Evolutionary conservation across 352 stramenopile genomes (phyloP).

Genomic region (Phytophthora litchii): DNA sequence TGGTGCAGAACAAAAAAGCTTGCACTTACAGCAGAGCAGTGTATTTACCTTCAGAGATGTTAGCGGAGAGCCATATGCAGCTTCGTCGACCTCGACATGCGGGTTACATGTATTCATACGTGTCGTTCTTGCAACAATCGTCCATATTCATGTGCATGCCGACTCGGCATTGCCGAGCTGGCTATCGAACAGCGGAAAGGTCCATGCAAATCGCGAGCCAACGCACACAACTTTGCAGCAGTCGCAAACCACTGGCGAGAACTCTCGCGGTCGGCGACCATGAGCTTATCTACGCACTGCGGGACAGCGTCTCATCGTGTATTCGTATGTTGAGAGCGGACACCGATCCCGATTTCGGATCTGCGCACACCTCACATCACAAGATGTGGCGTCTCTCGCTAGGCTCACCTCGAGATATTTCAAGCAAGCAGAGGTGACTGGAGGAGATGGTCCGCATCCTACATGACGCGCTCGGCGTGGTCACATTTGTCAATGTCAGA

Average conservation of each 20-base stretch:
- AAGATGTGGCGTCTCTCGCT: constrained; percentile 25
- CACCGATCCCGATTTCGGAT: constrained; percentile 19
- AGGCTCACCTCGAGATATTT: constrained; percentile 17
- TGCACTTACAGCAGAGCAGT: no score
- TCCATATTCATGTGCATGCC: no score
- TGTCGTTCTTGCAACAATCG: no score
- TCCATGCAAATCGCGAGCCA: constrained; percentile 13
- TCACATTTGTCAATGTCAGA: constrained; percentile 9
- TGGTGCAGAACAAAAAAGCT: no score
- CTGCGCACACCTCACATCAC: constrained; percentile 10
- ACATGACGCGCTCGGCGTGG: constrained; percentile 18
- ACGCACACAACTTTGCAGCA: constrained; percentile 16
- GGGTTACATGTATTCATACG: no score
- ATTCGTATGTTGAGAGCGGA: constrained; percentile 20
- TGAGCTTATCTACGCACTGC: constrained; percentile 2
- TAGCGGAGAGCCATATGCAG: no score
- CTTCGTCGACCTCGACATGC: no score
- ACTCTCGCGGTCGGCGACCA: no score
- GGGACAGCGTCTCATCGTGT: constrained; percentile 14
- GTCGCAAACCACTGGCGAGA: constrained; percentile 9
- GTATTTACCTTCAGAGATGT: no score
- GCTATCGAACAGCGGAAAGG: constrained; percentile 33
- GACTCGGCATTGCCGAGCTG: constrained; percentile 1
- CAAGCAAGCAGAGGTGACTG: constrained; percentile 18
- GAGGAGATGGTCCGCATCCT: neutral